phyloP scores from a whole-genome alignment of 2,329 filamentous ascomycete genomes.

The Ceratocystis destructans region DNA sequence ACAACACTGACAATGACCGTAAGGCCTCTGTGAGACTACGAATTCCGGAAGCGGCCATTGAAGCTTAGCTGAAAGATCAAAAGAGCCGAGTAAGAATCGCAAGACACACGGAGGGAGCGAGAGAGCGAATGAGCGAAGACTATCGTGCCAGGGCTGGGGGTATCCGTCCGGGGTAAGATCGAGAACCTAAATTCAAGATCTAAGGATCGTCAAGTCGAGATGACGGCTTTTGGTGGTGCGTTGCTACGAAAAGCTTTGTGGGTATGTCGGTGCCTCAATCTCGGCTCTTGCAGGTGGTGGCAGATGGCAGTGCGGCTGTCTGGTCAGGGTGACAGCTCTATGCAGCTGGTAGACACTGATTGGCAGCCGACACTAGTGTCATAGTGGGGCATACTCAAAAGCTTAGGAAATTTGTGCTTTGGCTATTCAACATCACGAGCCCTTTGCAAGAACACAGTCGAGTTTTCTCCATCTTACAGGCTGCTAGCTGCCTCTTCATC shows the following conservation, averaged over 20 bases:
- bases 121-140: neutral
- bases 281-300: neutral
- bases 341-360: neutral
- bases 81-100: neutral
- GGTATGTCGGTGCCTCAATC: neutral
- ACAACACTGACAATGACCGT: conserved; percentile 28
- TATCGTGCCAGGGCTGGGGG: neutral
- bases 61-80: neutral
- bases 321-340: neutral
- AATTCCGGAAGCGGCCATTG: conserved; percentile 36
- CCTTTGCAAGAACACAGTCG: neutral
- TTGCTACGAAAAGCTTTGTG: conserved; percentile 6
- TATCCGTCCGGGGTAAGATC: too few species aligned
- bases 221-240: neutral
- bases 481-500: neutral
- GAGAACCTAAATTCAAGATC: neutral
- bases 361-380: neutral
- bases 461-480: neutral
- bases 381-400: conserved; percentile 1
- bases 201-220: neutral
- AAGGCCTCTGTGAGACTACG: conserved; percentile 41
- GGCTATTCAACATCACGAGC: neutral
- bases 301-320: neutral
- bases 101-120: neutral
- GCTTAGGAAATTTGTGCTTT: conserved; percentile 5